Evolutionary conservation across 768 basidiomycete genomes (phyloP).

Genomic region (Russula foetens): DNA sequence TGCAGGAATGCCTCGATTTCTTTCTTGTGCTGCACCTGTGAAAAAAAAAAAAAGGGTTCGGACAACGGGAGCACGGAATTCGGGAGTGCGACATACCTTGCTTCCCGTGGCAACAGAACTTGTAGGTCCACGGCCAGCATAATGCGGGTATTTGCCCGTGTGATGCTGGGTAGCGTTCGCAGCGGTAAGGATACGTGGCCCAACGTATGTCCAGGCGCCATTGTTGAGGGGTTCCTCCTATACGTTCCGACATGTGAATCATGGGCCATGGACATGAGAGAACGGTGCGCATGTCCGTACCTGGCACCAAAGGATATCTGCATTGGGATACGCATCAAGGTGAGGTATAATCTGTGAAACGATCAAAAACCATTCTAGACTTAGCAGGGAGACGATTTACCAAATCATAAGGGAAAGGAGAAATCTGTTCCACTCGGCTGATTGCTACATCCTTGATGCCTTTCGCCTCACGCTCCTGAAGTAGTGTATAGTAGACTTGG

Average conservation of each 20-base stretch:
- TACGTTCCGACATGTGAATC: slow-evolving; percentile 8
- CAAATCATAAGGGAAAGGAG: slow-evolving; percentile 95
- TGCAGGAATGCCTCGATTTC: slow-evolving; percentile 74
- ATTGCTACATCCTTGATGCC: slow-evolving; percentile 93
- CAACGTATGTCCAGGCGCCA: slow-evolving; percentile 95
- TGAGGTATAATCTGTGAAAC: slow-evolving; percentile 71
- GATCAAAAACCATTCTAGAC: background rate
- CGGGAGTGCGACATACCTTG: slow-evolving; percentile 45
- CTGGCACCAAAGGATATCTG: slow-evolving; percentile 89
- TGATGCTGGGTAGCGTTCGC: slow-evolving; percentile 86
- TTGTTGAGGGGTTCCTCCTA: slow-evolving; percentile 95
- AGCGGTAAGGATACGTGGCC: slow-evolving; percentile 90
- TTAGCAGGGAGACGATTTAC: slow-evolving; percentile 35
- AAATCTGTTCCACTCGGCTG: slow-evolving; percentile 89
- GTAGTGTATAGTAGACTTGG: slow-evolving; percentile 88
- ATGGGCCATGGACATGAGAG: background rate
- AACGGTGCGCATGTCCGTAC: slow-evolving; percentile 29
- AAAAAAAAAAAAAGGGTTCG: background rate
- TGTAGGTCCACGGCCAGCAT: slow-evolving; percentile 89
- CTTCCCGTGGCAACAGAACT: slow-evolving; percentile 89
- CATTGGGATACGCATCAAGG: slow-evolving; percentile 94
- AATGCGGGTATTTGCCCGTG: slow-evolving; percentile 81
- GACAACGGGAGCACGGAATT: background rate
- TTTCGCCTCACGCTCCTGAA: slow-evolving; percentile 84
- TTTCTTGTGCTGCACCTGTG: slow-evolving; percentile 75